Evolutionary conservation across 2,329 filamentous ascomycete genomes (phyloP), one percentile per base, ranked within the genome.

Genomic region (Stagonosporopsis vannaccii): DNA sequence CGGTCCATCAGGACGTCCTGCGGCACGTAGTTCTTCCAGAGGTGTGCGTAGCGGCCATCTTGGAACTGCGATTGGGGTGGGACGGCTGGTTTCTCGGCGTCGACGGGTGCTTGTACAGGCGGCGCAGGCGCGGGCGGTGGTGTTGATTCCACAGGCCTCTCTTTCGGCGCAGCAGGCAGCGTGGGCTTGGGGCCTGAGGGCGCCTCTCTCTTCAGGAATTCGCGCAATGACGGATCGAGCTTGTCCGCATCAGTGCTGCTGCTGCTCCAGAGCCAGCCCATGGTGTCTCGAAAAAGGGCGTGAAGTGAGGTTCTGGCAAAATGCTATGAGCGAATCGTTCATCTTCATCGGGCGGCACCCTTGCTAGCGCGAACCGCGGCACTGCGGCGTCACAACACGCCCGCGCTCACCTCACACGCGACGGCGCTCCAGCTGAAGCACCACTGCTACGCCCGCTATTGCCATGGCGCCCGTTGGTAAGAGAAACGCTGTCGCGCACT

Each of bases 1-100:
- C 86, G 86, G 44, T 85, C 82, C 69, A 94, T 89, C 58, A 96
- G 79, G 53, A 90, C 82, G 32, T 81, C 74, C 48, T 90, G 86
- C 8, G 94, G 88, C 56, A 85, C 85, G 82, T 99, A 99, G 56
- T 85, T 91, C 78, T 92, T 94, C 95, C 95, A 99, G 28, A 99
- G 82, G 74, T 98, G 85, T 52, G 93, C 92, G 77, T 90, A 91
- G 57, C 89, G 85, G 60, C 88, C 88, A 72, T 91, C 89, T 69
- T 84, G 83, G 69, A 82, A 90, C 17, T 88, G 79, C 13, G 86
- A 89, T 65, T 86, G 80, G 33, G 73, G 63, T 0, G 81, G 81
- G 1, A 81, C 79, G 30, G 71, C 56, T 11, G 78, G 75, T 49
- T 70, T 59, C 49, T 58, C 48, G 56, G 58, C 25, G 51, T 60